Conservation (phyloP, 225 moss, liverwort and hornwort genomes). For the Bryum argenteum region DNA sequence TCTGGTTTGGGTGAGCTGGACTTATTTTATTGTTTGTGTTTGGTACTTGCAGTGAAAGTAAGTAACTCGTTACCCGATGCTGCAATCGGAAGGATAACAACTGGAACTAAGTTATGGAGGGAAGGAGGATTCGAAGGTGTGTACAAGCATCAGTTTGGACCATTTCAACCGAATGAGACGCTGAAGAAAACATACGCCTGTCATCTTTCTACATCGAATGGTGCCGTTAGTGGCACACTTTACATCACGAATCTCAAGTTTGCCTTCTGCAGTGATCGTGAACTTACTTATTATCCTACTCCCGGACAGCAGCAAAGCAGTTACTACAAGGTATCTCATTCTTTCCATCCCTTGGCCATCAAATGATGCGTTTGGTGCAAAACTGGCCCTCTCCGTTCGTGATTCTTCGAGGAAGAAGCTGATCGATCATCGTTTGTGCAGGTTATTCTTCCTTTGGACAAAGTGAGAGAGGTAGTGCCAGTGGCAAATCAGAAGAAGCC, state of each 20-base stretch:
- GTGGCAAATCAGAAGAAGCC: constrained; percentile 67
- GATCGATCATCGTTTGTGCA: constrained; percentile 30
- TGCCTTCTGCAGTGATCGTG: constrained; percentile 87
- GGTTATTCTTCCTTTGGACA: constrained; percentile 77
- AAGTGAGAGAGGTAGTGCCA: constrained; percentile 60
- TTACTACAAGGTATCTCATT: constrained; percentile 70
- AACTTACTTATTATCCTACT: constrained; percentile 65
- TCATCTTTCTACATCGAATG: constrained; percentile 85
- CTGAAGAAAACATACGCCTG: constrained; percentile 89
- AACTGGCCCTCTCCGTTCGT: too few relatives aligned
- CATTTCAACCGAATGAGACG: constrained; percentile 47
- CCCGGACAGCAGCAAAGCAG: constrained; percentile 69
- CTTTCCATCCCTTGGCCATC: too few relatives aligned
- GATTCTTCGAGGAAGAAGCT: background rate
- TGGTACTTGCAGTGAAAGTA: constrained; percentile 59
- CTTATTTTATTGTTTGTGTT: background rate
- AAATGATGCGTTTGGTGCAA: too few relatives aligned
- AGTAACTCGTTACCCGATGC: constrained; percentile 70
- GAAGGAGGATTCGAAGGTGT: constrained; percentile 90
- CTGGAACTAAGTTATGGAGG: constrained; percentile 63
- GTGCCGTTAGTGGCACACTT: constrained; percentile 84
- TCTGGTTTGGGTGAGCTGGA: background rate
- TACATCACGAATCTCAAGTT: constrained; percentile 73
- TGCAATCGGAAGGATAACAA: constrained; percentile 70
- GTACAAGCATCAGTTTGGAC: constrained; percentile 69